These are phyloP conservation scores for Euphrasia confusa DNA, from an alignment of 257 asterid species.

Conservation along the genomic window DNA sequence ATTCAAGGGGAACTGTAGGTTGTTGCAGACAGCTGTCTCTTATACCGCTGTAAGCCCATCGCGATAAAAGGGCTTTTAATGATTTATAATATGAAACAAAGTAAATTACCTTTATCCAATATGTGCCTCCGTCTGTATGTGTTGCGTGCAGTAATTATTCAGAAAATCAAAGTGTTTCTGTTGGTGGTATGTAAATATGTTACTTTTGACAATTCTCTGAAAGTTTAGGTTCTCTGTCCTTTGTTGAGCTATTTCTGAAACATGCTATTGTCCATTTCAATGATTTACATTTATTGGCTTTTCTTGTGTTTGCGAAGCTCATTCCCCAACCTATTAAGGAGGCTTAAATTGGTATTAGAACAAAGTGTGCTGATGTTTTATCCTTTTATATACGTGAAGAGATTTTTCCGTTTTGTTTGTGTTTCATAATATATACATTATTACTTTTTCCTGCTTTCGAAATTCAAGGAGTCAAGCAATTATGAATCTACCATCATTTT, in stretches of 20 bases:
- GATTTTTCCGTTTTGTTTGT: background rate
- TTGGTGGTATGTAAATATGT: conserved; percentile 1
- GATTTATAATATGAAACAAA: too few relatives aligned
- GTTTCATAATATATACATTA: conserved; percentile 11
- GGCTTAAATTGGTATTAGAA: conserved; percentile 14
- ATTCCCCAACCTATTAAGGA: background rate
- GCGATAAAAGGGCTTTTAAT: too few relatives aligned
- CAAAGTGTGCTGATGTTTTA: background rate
- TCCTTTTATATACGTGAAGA: background rate
- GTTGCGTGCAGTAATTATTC: background rate
- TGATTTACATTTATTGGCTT: background rate
- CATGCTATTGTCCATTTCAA: conserved; percentile 12
- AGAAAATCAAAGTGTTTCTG: conserved; percentile 10
- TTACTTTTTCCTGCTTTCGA: conserved; percentile 1
- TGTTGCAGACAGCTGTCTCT: background rate
- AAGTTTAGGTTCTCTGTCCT: background rate
- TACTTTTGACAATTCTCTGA: background rate
- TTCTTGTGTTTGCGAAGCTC: conserved; percentile 2
- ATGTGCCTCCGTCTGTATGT: conserved; percentile 6
- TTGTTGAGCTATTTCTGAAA: conserved; percentile 13
- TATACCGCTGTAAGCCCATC: too few relatives aligned
- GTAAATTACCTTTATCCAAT: background rate
- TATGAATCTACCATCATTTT: background rate
- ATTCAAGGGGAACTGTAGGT: background rate
- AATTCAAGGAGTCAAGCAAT: background rate